phyloP scores from a whole-genome alignment of 352 stramenopile genomes.

The Albugo laibachii region DNA sequence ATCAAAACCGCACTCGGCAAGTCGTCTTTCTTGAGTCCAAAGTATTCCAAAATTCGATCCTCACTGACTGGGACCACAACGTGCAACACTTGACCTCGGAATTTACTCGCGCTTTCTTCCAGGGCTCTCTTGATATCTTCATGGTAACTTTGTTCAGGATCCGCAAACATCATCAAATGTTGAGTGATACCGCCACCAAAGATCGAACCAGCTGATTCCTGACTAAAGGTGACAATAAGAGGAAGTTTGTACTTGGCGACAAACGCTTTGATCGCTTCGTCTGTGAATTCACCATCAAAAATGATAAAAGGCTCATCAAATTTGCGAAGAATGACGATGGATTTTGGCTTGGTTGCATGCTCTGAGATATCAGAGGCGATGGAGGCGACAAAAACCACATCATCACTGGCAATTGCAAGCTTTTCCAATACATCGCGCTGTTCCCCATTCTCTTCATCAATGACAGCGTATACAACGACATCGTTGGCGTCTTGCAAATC shows the following conservation, averaged over 20 bases:
- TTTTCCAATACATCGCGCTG: constrained; percentile 47
- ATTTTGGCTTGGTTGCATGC: constrained; percentile 29
- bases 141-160: constrained; percentile 48
- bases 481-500: constrained; percentile 67
- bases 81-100: constrained; percentile 81
- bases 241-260: constrained; percentile 68
- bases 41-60: constrained; percentile 86
- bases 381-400: constrained; percentile 60
- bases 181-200: constrained; percentile 75
- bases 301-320: constrained; percentile 72
- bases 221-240: constrained; percentile 79
- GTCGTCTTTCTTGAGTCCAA: constrained; percentile 73
- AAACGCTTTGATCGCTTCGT: constrained; percentile 36
- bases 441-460: constrained; percentile 62
- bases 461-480: constrained; percentile 67
- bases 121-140: constrained; percentile 28
- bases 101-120: constrained; percentile 35
- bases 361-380: constrained; percentile 38
- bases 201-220: constrained; percentile 81
- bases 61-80: constrained; percentile 77
- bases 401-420: constrained; percentile 45
- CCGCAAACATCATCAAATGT: constrained; percentile 77
- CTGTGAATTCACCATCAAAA: constrained; percentile 54
- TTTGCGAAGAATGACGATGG: constrained; percentile 72
- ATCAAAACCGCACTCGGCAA: constrained; percentile 76